A percentile compares a stretch with the other conserved stretches of the same genome.
These are phyloP conservation scores for Lecanoromycetidae sp. DNA, from an alignment of 2,329 filamentous ascomycete species.

Conservation along the genomic window DNA sequence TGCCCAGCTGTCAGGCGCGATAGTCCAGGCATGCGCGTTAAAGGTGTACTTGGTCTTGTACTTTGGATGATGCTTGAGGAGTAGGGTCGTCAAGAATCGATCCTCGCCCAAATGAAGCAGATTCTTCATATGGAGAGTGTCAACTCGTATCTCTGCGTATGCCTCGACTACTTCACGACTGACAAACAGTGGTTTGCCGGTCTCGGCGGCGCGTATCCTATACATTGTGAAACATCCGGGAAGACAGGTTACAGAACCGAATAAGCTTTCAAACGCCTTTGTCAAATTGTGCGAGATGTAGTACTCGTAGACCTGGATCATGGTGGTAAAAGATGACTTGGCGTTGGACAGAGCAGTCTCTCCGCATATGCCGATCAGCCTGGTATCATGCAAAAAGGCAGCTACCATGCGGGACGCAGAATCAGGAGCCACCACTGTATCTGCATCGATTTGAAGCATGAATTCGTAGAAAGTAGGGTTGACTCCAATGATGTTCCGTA, in stretches of 20 bases:
- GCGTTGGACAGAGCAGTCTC: slow-evolving; percentile 89
- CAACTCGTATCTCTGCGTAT: slow-evolving; percentile 87
- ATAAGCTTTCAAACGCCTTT: slow-evolving; percentile 94
- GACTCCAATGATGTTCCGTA: slow-evolving; percentile 95
- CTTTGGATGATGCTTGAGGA: slow-evolving; percentile 81
- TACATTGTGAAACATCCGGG: slow-evolving; percentile 99
- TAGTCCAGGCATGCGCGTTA: slow-evolving; percentile 87
- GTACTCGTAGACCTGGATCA: slow-evolving; percentile 99
- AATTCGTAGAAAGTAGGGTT: slow-evolving; percentile 98
- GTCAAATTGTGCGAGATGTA: slow-evolving; percentile 96
- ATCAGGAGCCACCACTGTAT: slow-evolving; percentile 84
- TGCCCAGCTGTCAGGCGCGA: slow-evolving; percentile 84
- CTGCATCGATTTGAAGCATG: slow-evolving; percentile 90
- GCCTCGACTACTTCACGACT: slow-evolving; percentile 79
- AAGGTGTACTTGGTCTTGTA: slow-evolving; percentile 99
- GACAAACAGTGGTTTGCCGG: slow-evolving; percentile 90
- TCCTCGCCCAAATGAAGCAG: slow-evolving; percentile 92
- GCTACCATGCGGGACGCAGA: slow-evolving; percentile 86
- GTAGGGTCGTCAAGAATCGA: slow-evolving; percentile 87
- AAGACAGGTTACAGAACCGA: slow-evolving; percentile 92
- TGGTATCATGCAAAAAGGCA: slow-evolving; percentile 79
- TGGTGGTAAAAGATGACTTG: slow-evolving; percentile 85
- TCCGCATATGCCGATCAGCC: slow-evolving; percentile 86
- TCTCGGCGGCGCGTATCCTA: slow-evolving; percentile 85
- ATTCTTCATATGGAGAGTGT: slow-evolving; percentile 98